Evolutionary conservation across 192 early-diverging fungal genomes (phyloP), one percentile per base, ranked within the genome.

Genomic region (Allomyces javanicus): DNA sequence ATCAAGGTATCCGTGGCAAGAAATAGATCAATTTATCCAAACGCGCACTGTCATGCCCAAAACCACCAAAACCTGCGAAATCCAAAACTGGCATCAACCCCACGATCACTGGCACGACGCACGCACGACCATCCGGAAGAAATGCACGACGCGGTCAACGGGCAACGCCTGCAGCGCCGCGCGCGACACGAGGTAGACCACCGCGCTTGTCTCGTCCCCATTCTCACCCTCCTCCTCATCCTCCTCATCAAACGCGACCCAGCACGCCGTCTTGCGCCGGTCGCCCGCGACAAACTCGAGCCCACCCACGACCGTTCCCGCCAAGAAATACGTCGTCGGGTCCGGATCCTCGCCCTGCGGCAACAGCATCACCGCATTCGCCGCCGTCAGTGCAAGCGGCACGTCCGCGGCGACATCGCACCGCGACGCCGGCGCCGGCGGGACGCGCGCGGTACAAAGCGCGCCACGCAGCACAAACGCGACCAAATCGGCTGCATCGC

Each of bases 401-500:
- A 58, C 50, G 17, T 14, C 12, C 1, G 21, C 21, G 17, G 21
- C 50, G 12, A 21, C 50, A 21, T 21, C 21, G 50, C 33, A 58
- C 3, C 17, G 21, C 17, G 50, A 58, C 12, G 50, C 21, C 21
- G 50, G 50, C 17, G 50, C 50, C 0, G 12, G 17, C 9, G 50
- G 17, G 0, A 58, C 50, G 4, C 17, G 50, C 50, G 50, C 17
- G 17, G 50, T 14, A n/a, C 50, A 58, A 4, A 58, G 50, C 50
- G 50, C 50, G 50, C 50, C 50, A 12, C 50, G 50, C 4, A 58
- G 10, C 50, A 58, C 50, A 58, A 58, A 58, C 50, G 21, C 17
- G 21, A 58, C 50, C 21, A n/a, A 58, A 21, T 78, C 76, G 0
- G 84, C 74, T 0, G 70, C 68, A 10, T 75, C 81, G 62, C 83